A percentile compares a stretch with the other conserved stretches of the same genome.
Evolutionary conservation across 2,329 filamentous ascomycete species (phyloP).

Genomic region (Claviceps pusilla): DNA sequence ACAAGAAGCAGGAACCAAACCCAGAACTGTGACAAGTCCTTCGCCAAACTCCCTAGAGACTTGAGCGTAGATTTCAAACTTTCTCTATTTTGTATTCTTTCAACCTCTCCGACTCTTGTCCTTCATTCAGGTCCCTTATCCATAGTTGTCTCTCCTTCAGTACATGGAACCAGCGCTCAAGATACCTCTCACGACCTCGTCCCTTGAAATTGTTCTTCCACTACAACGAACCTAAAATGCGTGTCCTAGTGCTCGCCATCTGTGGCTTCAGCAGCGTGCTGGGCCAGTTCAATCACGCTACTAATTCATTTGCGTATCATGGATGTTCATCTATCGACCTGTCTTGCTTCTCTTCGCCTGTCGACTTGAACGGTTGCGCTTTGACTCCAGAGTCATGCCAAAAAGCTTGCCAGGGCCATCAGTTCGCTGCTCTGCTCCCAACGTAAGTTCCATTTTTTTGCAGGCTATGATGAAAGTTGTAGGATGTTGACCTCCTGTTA

Average conservation of each 20-base stretch:
- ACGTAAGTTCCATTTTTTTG: slow-evolving; percentile 12
- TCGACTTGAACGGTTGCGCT: slow-evolving; percentile 10
- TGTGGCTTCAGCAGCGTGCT: slow-evolving; percentile 10
- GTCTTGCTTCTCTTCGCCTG: slow-evolving; percentile 12
- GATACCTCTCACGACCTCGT: neutral
- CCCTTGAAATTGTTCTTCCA: slow-evolving; percentile 1
- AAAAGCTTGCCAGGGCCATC: slow-evolving; percentile 14
- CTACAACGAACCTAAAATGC: slow-evolving; percentile 10
- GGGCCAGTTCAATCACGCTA: slow-evolving; percentile 9
- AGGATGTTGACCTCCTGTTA: slow-evolving; percentile 8
- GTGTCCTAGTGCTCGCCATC: slow-evolving; percentile 9
- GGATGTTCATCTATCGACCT: slow-evolving; percentile 16
- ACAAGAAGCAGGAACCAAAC: neutral
- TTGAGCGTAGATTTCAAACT: neutral
- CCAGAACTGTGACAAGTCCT: neutral
- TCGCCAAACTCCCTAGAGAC: neutral
- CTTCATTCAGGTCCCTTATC: slow-evolving; percentile 5
- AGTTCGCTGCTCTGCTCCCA: slow-evolving; percentile 17
- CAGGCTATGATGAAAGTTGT: rapidly evolving
- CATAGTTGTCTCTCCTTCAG: slow-evolving; percentile 2
- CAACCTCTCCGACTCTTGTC: slow-evolving; percentile 3
- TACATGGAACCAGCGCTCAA: slow-evolving; percentile 1
- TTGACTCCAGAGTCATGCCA: slow-evolving; percentile 16
- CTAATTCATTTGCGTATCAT: slow-evolving; percentile 12
- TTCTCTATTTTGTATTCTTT: slow-evolving; percentile 4